These are phyloP conservation scores for Syncephalis plumigaleata DNA, from an alignment of 371 early-diverging fungal species.

Conservation along the genomic window DNA sequence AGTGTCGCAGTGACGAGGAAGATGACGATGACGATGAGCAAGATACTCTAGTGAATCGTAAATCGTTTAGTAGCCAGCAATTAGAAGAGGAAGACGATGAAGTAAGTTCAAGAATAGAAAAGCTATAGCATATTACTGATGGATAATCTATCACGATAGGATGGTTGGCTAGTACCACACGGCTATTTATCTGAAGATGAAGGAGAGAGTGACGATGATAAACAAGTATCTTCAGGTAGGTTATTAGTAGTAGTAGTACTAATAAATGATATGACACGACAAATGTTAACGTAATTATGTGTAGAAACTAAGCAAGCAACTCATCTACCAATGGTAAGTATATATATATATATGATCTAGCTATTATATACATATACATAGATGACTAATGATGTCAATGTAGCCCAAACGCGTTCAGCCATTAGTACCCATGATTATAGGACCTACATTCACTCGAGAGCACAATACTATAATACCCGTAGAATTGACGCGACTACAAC, in stretches of 20 bases:
- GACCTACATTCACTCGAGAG: constrained; percentile 17
- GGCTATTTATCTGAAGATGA: constrained; percentile 71
- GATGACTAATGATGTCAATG: background rate
- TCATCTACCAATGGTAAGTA: too few relatives aligned
- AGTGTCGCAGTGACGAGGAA: constrained; percentile 63
- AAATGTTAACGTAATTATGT: too few relatives aligned
- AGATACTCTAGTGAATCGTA: too few relatives aligned
- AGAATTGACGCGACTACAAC: too few relatives aligned
- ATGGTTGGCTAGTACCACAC: constrained; percentile 53
- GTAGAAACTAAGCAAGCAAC: too few relatives aligned
- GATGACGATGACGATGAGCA: constrained; percentile 29
- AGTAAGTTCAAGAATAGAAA: constrained; percentile 23
- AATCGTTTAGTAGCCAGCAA: too few relatives aligned
- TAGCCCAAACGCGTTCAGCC: constrained; percentile 11
- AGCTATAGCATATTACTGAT: background rate
- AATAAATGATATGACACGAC: constrained; percentile 12
- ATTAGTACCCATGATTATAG: constrained; percentile 22
- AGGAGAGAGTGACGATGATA: constrained; percentile 23
- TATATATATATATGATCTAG: too few relatives aligned
- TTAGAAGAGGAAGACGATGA: constrained; percentile 26
- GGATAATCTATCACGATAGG: constrained; percentile 7
- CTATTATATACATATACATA: too few relatives aligned
- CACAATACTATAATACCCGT: too few relatives aligned
- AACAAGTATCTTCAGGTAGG: too few relatives aligned
- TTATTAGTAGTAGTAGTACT: background rate